Conservation (phyloP, 1,139 yeast species). For the Hyphopichia wangnamkhiaoensis region DNA sequence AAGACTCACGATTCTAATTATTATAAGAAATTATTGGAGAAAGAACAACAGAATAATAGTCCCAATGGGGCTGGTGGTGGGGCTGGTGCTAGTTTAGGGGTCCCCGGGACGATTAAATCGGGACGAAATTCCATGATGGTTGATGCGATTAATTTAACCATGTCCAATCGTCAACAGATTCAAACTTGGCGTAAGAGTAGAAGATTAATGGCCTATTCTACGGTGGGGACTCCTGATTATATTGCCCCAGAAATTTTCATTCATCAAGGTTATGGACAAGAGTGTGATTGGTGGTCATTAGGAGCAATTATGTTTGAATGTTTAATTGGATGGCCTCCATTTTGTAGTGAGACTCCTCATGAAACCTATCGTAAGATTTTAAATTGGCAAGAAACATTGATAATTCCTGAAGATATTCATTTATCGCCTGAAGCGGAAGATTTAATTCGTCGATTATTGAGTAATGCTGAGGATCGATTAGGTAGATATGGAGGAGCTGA, state of each 20-base stretch:
- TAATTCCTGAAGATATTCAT: conserved; percentile 95
- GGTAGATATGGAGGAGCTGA: conserved; percentile 94
- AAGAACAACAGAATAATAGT: conserved; percentile 44
- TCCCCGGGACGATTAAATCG: conserved; percentile 11
- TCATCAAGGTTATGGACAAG: conserved; percentile 98
- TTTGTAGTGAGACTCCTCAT: conserved; percentile 98
- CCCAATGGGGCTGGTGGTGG: conserved; percentile 20
- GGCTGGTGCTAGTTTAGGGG: no score
- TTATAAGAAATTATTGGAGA: conserved; percentile 69
- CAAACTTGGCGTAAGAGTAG: conserved; percentile 98
- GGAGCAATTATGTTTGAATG: conserved; percentile 99
- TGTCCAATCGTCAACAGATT: conserved; percentile 95
- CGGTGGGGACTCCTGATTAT: conserved; percentile 98
- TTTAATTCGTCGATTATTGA: conserved; percentile 76
- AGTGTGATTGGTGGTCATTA: conserved; percentile 99
- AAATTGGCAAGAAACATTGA: conserved; percentile 91
- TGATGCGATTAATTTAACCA: conserved; percentile 92
- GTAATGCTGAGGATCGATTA: conserved; percentile 80
- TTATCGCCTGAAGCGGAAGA: conserved; percentile 93
- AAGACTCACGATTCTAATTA: conserved; percentile 82
- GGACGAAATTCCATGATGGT: conserved; percentile 83
- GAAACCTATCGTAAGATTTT: conserved; percentile 94
- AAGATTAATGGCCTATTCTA: conserved; percentile 95
- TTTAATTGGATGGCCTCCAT: conserved; percentile 99
- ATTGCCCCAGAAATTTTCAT: conserved; percentile 97